Evolutionary conservation across 148 eudicot species (phyloP), one percentile per base, ranked within the genome.

Genomic region (Chenopodium suecicum): DNA sequence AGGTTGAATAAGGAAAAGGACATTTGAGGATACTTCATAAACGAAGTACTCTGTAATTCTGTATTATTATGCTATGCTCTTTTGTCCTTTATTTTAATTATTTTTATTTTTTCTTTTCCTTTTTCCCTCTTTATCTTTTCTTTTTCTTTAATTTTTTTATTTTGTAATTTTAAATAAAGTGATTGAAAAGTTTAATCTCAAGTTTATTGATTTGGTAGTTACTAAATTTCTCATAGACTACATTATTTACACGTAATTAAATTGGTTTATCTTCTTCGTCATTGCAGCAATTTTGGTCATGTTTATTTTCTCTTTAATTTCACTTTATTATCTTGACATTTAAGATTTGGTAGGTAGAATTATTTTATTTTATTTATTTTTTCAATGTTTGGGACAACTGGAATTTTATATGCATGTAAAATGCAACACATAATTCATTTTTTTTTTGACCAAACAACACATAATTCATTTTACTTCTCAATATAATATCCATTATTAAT

Each of bases 1-100:
- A 74, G 82, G 82, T 46, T 68, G 67, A 80, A 56, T 63, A 69
- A 17, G 63, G 67, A n/a, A 66, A 73, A 62, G 58, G 79, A 75
- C 82, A 74, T 52, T 41, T 41, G 44, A 41, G 44, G 44, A 41
- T 5, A 41, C 6, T 41, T 41, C 44, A 41, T 41, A 3, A 0
- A 34, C 37, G 37, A 34, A 41, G 7, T 17, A 74, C 25, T n/a
- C 27, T 31, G 32, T 31, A 79, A 69, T 75, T 75, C 76, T 76
- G 75, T 79, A 50, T 70, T 58, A 41, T 74, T 84, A 25, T 80
- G 77, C 32, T 70, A 19, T 75, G 52, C 23, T 20, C 13, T n/a
- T 58, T 62, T 74, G 82, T 75, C 58, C 32, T 31, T 31, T 31
- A 31, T 31, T 31, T 31, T 31, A 31, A 31, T 60, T 76, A 3